Evolutionary conservation across 1,139 yeast genomes (phyloP).

Genomic region (Nakaseomyces delphensis): DNA sequence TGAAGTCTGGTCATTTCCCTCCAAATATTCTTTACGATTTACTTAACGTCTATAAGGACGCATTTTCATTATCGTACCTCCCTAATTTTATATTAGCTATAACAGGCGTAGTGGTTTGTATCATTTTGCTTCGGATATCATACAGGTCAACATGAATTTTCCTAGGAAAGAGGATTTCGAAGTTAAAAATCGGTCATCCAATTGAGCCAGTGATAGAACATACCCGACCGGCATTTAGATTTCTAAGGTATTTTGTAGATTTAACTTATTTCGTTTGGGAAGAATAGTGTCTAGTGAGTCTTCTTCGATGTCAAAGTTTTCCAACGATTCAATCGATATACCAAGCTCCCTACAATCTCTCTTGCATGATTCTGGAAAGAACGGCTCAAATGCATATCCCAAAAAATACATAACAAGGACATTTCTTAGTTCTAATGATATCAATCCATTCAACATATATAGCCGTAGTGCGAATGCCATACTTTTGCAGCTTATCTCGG

Average conservation of each 20-base stretch:
- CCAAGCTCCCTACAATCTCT: conserved; percentile 19
- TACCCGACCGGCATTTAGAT: neutral
- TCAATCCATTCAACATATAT: conserved; percentile 13
- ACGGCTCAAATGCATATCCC: conserved; percentile 22
- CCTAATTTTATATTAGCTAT: conserved; percentile 23
- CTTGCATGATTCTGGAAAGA: conserved; percentile 15
- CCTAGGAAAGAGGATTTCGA: neutral
- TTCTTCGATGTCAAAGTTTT: conserved; percentile 15
- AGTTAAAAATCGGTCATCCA: neutral
- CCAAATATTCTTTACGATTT: conserved; percentile 16
- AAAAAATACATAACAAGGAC: conserved; percentile 25
- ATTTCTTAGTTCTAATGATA: conserved; percentile 21
- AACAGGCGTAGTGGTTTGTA: conserved; percentile 14
- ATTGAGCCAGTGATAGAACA: no score
- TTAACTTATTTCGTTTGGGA: conserved; percentile 8
- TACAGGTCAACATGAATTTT: neutral
- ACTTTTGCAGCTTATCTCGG: conserved; percentile 30
- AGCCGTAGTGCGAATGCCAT: conserved; percentile 29
- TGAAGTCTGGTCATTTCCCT: conserved; percentile 32
- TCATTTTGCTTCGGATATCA: neutral
- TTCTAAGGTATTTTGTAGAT: neutral
- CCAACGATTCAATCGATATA: conserved; percentile 13
- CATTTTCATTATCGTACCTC: conserved; percentile 25
- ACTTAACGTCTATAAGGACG: conserved; percentile 22
- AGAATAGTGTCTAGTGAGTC: conserved; percentile 16